Conservation (phyloP, 2,329 filamentous ascomycete species). For the Mycogone perniciosa region DNA sequence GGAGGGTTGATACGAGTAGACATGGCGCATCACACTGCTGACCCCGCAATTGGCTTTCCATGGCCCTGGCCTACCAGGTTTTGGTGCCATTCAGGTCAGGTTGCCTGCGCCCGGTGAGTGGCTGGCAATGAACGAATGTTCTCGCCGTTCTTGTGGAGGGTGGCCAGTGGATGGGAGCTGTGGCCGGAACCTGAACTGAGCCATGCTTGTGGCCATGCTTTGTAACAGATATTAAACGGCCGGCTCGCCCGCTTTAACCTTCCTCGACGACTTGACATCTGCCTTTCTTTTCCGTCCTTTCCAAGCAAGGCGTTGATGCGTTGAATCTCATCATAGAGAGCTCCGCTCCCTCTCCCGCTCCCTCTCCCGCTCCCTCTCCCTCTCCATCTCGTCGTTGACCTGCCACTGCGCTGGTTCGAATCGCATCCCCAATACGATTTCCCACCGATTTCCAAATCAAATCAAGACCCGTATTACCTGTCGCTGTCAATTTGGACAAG, state of each 20-base stretch:
- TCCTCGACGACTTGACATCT: neutral
- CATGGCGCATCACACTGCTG: constrained; percentile 8
- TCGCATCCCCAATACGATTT: neutral
- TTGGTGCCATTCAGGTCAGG: constrained; percentile 3
- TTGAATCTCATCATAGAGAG: constrained; percentile 4
- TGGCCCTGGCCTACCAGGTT: constrained; percentile 5
- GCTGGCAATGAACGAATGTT: neutral
- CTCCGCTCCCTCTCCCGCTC: neutral
- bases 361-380: no score
- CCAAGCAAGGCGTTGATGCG: constrained; percentile 1
- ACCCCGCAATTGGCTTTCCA: constrained; percentile 11
- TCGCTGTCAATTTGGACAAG: neutral
- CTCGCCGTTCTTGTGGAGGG: constrained; percentile 21
- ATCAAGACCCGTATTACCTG: no score
- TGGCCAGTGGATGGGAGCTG: constrained; percentile 24
- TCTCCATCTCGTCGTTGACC: neutral
- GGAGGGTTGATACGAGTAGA: neutral
- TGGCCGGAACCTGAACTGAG: constrained; percentile 10
- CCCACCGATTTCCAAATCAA: no score
- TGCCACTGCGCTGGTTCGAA: constrained; percentile 2
- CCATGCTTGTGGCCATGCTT: constrained; percentile 1
- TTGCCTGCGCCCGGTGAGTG: constrained; percentile 8
- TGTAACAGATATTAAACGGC: constrained; percentile 9
- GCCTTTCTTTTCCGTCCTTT: neutral
- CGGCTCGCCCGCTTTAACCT: constrained; percentile 3